Base-by-base conservation (phyloP, 495 filamentous ascomycete genomes). In the Penicilliopsis zonata region DNA sequence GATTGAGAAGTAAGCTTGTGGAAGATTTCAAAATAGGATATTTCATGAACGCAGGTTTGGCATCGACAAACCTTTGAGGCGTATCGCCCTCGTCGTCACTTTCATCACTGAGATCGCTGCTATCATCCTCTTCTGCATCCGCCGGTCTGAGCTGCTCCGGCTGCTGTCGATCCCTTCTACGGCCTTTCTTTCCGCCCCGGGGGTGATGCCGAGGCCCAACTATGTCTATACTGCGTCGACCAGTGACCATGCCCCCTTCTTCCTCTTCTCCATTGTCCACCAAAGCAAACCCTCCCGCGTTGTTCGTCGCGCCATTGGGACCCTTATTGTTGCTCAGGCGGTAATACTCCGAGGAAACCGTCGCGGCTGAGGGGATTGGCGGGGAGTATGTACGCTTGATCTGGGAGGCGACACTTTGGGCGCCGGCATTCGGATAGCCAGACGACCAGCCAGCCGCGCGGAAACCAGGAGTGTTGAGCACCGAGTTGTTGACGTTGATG, bases 361-460 rank as follows among this genome's bases (percentile, higher is more conserved):
- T 52, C 0, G 62, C 50, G 1, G 82, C 84, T 4, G 87, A 93
- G 15, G 90, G 90, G 33, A 98, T 98, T 0, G 92, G 90, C 9
- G 90, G 90, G 4, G 88, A 95, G 50, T 98, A 87, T 18, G 85
- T 92, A 34, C 90, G 74, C 51, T 92, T 93, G 45, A 88, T 75
- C 38, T 82, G 74, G 8, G 74, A 62, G n/a, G 37, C 52, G n/a
- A 44, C 43, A 40, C 40, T 53, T 35, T 53, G 50, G 17, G 52
- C 35, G 31, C 46, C 50, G 18, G 52, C 42, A 37, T 52, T 57
- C 26, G 52, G 39, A 3, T 79, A 69, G 41, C 82, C 81, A 18
- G 79, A 59, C 18, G 78, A 75, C 92, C 92, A 96, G 44, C 92
- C 90, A 27, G 88, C 87, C 19, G 86, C 78, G 50, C 90, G 88